Base-by-base conservation (phyloP, 2,329 filamentous ascomycete species). In the Eutypa lata region DNA sequence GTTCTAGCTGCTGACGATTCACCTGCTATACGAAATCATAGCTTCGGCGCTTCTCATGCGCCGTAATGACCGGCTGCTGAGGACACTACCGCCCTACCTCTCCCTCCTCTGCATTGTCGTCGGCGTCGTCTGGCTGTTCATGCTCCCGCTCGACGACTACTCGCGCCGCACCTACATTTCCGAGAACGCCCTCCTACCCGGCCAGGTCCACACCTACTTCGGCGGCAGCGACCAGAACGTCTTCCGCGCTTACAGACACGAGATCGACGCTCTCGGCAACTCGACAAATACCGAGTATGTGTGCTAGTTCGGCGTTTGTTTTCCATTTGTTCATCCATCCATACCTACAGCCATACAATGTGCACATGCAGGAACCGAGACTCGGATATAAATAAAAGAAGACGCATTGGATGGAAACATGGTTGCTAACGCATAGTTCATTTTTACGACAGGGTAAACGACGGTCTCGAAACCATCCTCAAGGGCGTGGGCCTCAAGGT, bases 151-250 rank as follows among this genome's bases (percentile, higher is more conserved):
- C 50, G 83, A 97, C 71, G 83, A 92, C 60, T 96, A 97, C 75
- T 96, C 91, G 48, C 86, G 94, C 59, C 81, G 83, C 55, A 99
- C 93, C 1, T 99, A 99, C 71, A 94, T 99, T 53, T 97, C 93
- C 43, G 94, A 99, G 71, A 99, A 99, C 70, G 94, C 94, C 11
- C 84, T 99, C 33, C 78, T 99, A 14, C 94, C 94, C 0, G 94
- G 92, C 2, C 94, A 99, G 72, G 94, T 97, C 8, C 93, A 97
- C 73, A 96, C 94, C 1, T 99, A 99, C 72, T 99, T 99, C 68
- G 87, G 90, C 7, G 94, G 94, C 18, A 96, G 91, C 70, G 94
- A 99, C 69, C 92, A 97, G 75, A 89, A 97, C 71, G 84, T 97
- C 59, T 92, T 97, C 66, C 83, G 91, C 46, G 94, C 91, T 7